Conservation (phyloP, 148 eudicot genomes). For the Polygonum aviculare region DNA sequence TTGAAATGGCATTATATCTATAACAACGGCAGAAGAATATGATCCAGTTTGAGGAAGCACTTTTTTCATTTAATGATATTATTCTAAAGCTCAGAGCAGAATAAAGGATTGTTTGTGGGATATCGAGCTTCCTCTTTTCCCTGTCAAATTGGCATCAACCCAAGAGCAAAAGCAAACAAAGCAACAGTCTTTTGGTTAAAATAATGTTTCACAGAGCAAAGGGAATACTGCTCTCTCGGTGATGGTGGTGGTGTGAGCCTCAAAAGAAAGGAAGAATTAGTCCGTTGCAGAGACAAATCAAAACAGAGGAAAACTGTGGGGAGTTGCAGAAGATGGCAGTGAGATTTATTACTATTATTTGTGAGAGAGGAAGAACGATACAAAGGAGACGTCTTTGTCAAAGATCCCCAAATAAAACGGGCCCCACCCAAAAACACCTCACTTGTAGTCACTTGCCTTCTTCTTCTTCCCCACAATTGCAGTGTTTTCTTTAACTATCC, state of each 20-base stretch:
- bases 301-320: background rate
- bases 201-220: conserved; percentile 7
- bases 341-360: conserved; percentile 2
- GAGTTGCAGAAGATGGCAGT: conserved; percentile 1
- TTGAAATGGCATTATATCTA: background rate
- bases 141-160: background rate
- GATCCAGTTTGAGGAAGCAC: background rate
- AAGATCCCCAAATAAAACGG: conserved; percentile 19
- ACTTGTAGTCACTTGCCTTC: no score
- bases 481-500: background rate
- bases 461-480: background rate
- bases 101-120: background rate
- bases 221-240: background rate
- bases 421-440: background rate
- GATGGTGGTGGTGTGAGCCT: conserved; percentile 5
- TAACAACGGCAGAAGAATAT: background rate
- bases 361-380: conserved; percentile 6
- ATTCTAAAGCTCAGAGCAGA: background rate
- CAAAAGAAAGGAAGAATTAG: conserved; percentile 12
- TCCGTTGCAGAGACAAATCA: background rate
- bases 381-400: conserved; percentile 20
- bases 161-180: conserved; percentile 35
- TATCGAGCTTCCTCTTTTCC: background rate
- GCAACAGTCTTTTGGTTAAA: conserved; percentile 19
- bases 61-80: background rate